Conservation (phyloP, 305 asterid genomes). For the Fraxinus nigra region DNA sequence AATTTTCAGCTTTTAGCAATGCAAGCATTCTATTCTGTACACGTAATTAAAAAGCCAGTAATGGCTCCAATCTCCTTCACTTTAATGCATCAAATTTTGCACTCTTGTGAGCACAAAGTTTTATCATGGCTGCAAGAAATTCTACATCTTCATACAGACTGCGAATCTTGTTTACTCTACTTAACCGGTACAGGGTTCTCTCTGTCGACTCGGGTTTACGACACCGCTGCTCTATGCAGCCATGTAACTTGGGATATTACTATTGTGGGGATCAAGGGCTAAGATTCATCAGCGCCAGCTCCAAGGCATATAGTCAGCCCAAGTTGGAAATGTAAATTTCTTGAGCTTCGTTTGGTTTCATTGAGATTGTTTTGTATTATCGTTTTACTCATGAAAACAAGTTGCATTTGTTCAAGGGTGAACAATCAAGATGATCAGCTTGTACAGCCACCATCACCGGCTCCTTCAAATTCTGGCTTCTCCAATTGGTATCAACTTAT, state of each 20-base stretch:
- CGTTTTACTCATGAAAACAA: not conserved
- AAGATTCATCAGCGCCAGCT: constrained; percentile 32
- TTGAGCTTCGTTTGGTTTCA: not conserved
- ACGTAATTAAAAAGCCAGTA: constrained; percentile 15
- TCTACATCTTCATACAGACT: constrained; percentile 47
- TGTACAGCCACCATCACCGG: constrained; percentile 24
- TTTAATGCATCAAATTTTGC: not conserved
- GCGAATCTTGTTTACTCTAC: constrained; percentile 37
- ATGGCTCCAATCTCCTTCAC: constrained; percentile 1
- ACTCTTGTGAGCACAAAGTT: not conserved
- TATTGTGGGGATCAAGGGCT: constrained; percentile 38
- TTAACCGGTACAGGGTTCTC: constrained; percentile 34
- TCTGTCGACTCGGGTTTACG: constrained; percentile 25
- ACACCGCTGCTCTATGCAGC: constrained; percentile 19
- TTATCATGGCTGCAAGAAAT: constrained; percentile 43
- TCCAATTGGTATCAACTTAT: constrained; percentile 42
- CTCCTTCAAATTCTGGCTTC: constrained; percentile 36
- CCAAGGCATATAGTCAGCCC: constrained; percentile 19
- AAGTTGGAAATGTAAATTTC: constrained; percentile 26
- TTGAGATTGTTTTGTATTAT: not conserved
- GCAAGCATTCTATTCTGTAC: not conserved
- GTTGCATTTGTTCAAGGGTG: constrained; percentile 29
- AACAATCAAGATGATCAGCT: constrained; percentile 26
- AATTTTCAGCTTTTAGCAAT: constrained; percentile 16
- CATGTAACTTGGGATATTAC: constrained; percentile 15